Evolutionary conservation across 2,329 filamentous ascomycete genomes (phyloP), one percentile per base, ranked within the genome.

Genomic region (Colletotrichum spaethianum): DNA sequence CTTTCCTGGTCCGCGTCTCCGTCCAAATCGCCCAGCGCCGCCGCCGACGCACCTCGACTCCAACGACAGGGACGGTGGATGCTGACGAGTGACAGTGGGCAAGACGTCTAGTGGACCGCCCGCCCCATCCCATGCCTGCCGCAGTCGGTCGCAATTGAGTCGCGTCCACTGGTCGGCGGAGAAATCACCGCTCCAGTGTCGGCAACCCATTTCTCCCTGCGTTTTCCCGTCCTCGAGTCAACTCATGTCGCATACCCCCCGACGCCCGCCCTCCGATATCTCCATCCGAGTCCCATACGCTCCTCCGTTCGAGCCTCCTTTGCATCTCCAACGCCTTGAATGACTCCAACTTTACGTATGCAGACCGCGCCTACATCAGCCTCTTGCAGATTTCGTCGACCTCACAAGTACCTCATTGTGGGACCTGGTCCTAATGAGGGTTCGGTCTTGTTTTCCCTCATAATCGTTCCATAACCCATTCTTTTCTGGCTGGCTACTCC

Each of bases 81-180:
- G 36, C 38, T 59, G 38, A 20, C 38, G 42, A 61, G 26, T 60
- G 57, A 31, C 23, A 42, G 38, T 59, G 38, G 38, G 14, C 38
- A 44, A 33, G 38, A 31, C 38, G 26, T 46, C 16, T 31, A 31
- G 31, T 38, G 44, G 44, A 12, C 31, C 20, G 44, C 18, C 33
- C 31, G 20, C 20, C 31, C 61, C n/a, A n/a, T n/a, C n/a, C n/a
- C n/a, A n/a, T n/a, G 36, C 26, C 14, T 11, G 36, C 46, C 48
- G 46, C 61, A 31, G 8, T 5, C 46, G 23, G 28, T 44, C 38
- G 65, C 48, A 18, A 56, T 63, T 63, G 28, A 63, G 33, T 23
- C 23, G 44, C 33, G 31, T 33, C 52, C 20, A 64, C 50, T 57
- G 60, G 56, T 44, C 20, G n/a, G 60, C 50, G 52, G 67, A 56